Evolutionary conservation across 208 protist genomes (phyloP), one percentile per base, ranked within the genome.

Genomic region (Trypanosoma congolense): DNA sequence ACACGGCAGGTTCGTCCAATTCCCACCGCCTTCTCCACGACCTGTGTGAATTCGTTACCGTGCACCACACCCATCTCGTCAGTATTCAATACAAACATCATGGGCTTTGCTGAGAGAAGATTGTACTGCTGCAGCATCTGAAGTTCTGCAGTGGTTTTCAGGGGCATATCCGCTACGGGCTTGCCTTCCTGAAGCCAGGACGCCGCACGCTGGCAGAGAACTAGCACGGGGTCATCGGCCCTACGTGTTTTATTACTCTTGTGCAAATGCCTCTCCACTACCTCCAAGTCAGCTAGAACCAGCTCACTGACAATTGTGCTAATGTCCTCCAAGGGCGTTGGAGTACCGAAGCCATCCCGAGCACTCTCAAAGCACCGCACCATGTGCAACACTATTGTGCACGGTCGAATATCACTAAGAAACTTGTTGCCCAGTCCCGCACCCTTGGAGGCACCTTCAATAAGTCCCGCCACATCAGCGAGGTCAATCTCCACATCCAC

Each of bases 371-470:
- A 96, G 77, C 87, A 93, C 30, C 90, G 78, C 41, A 96, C 86
- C 47, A 80, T 90, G 65, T 96, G 90, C 53, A 96, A 60, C 33
- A 96, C 49, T 30, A 88, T 77, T 1, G 80, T 60, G 57, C 86
- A 93, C 24, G 67, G 72, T 8, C 90, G 79, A 59, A 96, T 91
- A 65, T 96, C 77, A 16, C 67, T 62, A 6, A 96, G 63, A 52
- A 96, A 96, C 56, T 90, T 87, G 56, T 92, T 93, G 36, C 90
- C 90, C 22, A 93, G 70, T 18, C 90, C 90, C 0, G 73, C 84
- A 2, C 90, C 90, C 46, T 84, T 82, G 8, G 83, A 87, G 2
- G 90, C 90, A 0, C 90, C 90, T 9, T 65, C 84, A 53, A 96
- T 92, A 26, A 96, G 80, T 21, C 91, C 91, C 9, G 91, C 91